Evolutionary conservation across 257 asterid genomes (phyloP).

Genomic region (Cordia subcordata): DNA sequence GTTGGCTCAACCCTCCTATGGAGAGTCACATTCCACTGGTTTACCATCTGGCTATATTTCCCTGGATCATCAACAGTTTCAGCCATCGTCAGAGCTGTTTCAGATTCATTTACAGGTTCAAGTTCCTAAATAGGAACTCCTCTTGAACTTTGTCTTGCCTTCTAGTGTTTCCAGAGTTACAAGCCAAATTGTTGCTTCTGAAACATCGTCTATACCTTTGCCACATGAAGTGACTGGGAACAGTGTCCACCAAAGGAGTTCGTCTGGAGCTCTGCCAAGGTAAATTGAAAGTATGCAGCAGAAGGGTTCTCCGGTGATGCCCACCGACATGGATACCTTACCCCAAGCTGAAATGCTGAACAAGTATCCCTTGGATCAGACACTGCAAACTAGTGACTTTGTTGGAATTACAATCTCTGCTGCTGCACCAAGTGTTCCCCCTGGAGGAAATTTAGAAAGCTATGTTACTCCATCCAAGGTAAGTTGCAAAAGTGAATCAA

Average conservation of each 20-base stretch:
- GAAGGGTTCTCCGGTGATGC: slow-evolving; percentile 16
- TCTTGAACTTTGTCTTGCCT: slow-evolving; percentile 34
- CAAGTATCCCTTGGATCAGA: slow-evolving; percentile 7
- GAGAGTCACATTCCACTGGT: slow-evolving; percentile 47
- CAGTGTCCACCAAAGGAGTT: slow-evolving; percentile 25
- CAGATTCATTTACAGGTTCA: slow-evolving; percentile 42
- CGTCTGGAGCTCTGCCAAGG: slow-evolving; percentile 36
- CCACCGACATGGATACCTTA: slow-evolving; percentile 25
- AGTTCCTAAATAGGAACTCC: slow-evolving; percentile 36
- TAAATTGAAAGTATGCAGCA: slow-evolving; percentile 26
- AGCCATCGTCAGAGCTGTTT: slow-evolving; percentile 47
- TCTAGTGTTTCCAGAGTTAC: slow-evolving; percentile 42
- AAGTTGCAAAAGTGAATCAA: slow-evolving; percentile 19
- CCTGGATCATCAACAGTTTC: slow-evolving; percentile 44
- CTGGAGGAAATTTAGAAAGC: slow-evolving; percentile 27
- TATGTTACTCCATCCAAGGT: slow-evolving; percentile 17
- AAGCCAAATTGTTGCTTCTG: slow-evolving; percentile 36
- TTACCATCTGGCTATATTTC: slow-evolving; percentile 43
- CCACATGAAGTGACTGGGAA: slow-evolving; percentile 50
- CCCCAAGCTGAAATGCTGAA: slow-evolving; percentile 17
- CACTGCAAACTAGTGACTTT: slow-evolving; percentile 28
- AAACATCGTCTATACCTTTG: slow-evolving; percentile 34
- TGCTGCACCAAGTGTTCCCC: slow-evolving; percentile 25
- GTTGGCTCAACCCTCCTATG: slow-evolving; percentile 45
- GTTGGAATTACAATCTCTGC: slow-evolving; percentile 20